A percentile compares a stretch with the other conserved stretches of the same genome.
Evolutionary conservation across 257 asterid genomes (phyloP).

Genomic region (Coffea eugenioides): DNA sequence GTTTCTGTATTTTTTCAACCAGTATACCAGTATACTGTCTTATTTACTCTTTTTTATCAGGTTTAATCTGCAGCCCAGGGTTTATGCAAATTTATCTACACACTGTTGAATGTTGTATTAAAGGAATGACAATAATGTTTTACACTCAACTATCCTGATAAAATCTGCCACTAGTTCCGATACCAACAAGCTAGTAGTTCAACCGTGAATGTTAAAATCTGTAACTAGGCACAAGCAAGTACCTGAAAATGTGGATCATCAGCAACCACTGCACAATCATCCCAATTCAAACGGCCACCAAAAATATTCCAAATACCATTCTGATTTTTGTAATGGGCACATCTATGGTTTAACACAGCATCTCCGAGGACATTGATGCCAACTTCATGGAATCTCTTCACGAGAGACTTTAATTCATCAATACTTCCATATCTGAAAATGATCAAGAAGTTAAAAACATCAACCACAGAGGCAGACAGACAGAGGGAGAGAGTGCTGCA

Average conservation of each 20-base stretch:
- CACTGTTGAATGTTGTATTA: neutral
- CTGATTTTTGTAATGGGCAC: conserved; percentile 69
- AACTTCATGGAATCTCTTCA: conserved; percentile 66
- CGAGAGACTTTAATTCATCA: conserved; percentile 71
- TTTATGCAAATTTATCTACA: neutral
- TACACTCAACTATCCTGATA: neutral
- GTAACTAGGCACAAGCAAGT: neutral
- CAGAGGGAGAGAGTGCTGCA: neutral
- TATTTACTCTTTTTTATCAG: neutral
- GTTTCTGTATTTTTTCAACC: neutral
- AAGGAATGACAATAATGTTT: neutral
- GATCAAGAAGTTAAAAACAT: conserved; percentile 10
- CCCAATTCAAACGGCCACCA: conserved; percentile 98
- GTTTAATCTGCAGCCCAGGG: neutral
- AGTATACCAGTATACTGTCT: neutral
- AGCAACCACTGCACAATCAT: conserved; percentile 89
- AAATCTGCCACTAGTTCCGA: neutral
- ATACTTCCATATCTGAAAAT: conserved; percentile 69
- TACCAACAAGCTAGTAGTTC: too few species aligned
- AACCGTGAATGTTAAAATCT: neutral
- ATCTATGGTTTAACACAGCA: conserved; percentile 90
- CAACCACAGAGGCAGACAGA: neutral
- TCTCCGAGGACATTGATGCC: conserved; percentile 87
- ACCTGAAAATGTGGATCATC: conserved; percentile 99
- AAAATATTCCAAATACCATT: conserved; percentile 96